These are phyloP conservation scores for Cyberlindnera euphorbiiphila DNA, from an alignment of 805 yeast genomes.

Conservation along the genomic window DNA sequence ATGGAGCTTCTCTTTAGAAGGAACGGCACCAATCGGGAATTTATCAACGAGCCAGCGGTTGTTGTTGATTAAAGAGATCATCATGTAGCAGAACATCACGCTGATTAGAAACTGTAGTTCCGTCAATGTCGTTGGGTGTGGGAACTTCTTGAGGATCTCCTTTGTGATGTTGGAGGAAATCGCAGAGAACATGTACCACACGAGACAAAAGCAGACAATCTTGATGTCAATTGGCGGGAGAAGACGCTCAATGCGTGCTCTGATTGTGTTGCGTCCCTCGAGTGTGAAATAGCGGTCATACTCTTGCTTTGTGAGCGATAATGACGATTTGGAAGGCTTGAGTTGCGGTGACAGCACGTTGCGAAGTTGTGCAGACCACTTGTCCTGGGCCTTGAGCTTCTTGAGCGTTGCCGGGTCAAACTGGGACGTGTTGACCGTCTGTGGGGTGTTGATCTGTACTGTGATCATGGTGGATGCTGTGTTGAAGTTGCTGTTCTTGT, in stretches of 20 bases:
- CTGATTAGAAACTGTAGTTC: conserved; percentile 82
- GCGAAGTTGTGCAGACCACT: conserved; percentile 7
- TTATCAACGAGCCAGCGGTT: conserved; percentile 26
- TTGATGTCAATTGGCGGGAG: conserved; percentile 37
- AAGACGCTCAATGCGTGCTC: conserved; percentile 10
- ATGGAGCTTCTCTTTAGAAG: conserved; percentile 34
- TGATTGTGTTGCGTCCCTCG: conserved; percentile 16
- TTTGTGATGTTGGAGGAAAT: conserved; percentile 80
- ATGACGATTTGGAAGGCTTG: conserved; percentile 28
- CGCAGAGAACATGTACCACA: conserved; percentile 82
- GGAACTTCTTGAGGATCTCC: conserved; percentile 62
- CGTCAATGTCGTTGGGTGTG: conserved; percentile 84
- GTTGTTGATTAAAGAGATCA: conserved; percentile 38
- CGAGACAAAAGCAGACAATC: conserved; percentile 52
- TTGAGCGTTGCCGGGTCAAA: conserved; percentile 9
- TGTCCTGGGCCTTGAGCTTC: conserved; percentile 9
- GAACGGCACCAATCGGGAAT: conserved; percentile 51
- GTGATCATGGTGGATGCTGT: conserved; percentile 12
- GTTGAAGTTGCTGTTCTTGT: neutral
- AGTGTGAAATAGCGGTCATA: conserved; percentile 25
- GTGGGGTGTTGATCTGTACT: conserved; percentile 17
- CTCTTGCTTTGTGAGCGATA: conserved; percentile 20
- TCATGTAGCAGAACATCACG: conserved; percentile 50
- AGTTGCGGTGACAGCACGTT: conserved; percentile 8
- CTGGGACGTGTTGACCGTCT: conserved; percentile 8